A percentile compares a stretch with the other conserved stretches of the same genome.
These are phyloP conservation scores for Gossypium trilobum DNA, from an alignment of 441 rosid species.

Conservation along the genomic window DNA sequence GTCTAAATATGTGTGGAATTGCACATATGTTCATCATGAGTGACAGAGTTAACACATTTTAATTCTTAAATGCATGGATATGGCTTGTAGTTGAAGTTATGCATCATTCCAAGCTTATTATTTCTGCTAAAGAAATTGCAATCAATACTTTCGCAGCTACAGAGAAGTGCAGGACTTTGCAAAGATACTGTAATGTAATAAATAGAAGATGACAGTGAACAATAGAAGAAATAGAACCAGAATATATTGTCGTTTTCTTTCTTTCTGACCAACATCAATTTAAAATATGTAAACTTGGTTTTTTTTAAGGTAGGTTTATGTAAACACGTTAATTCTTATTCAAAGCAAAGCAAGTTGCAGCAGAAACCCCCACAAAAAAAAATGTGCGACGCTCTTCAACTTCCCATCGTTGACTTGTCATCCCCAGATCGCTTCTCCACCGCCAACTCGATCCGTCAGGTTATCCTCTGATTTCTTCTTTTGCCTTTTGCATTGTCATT, in stretches of 20 bases:
- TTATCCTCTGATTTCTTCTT: neutral
- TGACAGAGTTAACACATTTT: neutral
- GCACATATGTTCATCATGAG: neutral
- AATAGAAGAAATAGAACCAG: neutral
- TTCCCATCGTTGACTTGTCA: slow-evolving; percentile 47
- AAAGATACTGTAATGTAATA: neutral
- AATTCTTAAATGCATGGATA: slow-evolving; percentile 12
- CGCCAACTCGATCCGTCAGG: slow-evolving; percentile 51
- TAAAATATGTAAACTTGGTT: too few relatives aligned
- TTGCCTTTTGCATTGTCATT: neutral
- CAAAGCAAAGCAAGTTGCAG: too few relatives aligned
- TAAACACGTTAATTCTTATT: too few relatives aligned
- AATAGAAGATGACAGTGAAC: neutral
- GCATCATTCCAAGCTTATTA: neutral
- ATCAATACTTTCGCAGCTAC: neutral
- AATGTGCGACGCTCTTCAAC: slow-evolving; percentile 31
- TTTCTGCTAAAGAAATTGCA: neutral
- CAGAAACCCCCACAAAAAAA: neutral
- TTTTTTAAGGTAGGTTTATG: too few relatives aligned
- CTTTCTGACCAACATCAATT: too few relatives aligned
- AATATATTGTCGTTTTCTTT: neutral
- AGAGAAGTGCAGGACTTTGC: too few relatives aligned
- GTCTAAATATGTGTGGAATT: neutral
- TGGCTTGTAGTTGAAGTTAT: slow-evolving; percentile 18
- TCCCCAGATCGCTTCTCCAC: slow-evolving; percentile 38